Evolutionary conservation across 2,329 filamentous ascomycete species (phyloP).

Genomic region (Fusarium gaditjirri): DNA sequence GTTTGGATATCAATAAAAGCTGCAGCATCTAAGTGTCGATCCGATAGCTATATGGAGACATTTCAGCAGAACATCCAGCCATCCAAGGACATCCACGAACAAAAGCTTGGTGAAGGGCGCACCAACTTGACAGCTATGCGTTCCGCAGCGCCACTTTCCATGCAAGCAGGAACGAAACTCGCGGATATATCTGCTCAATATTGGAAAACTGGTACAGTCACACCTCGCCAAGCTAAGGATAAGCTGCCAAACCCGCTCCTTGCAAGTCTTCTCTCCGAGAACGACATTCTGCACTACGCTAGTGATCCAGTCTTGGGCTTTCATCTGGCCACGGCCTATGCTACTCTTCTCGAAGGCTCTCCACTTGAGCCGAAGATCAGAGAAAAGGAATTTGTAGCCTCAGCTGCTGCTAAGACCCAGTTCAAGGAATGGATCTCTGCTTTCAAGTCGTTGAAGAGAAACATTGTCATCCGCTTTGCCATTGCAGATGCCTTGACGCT

Average conservation of each 20-base stretch:
- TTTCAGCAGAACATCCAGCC: constrained; percentile 34
- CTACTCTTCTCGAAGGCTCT: constrained; percentile 51
- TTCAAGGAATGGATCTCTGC: constrained; percentile 59
- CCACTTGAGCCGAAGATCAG: constrained; percentile 48
- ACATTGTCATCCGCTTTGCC: constrained; percentile 57
- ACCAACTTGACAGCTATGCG: constrained; percentile 47
- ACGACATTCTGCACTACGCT: constrained; percentile 57
- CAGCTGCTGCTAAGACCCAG: constrained; percentile 54
- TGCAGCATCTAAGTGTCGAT: constrained; percentile 28
- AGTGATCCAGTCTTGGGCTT: constrained; percentile 65
- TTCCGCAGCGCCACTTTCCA: constrained; percentile 52
- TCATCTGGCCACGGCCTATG: constrained; percentile 63
- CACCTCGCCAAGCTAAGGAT: constrained; percentile 21
- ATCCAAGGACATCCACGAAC: constrained; percentile 27
- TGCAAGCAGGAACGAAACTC: constrained; percentile 41
- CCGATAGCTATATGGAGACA: constrained; percentile 6
- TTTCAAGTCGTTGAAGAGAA: constrained; percentile 48
- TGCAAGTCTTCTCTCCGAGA: constrained; percentile 47
- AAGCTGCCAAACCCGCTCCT: constrained; percentile 59
- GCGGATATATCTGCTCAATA: constrained; percentile 44
- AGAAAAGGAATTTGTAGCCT: constrained; percentile 36
- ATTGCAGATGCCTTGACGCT: constrained; percentile 62
- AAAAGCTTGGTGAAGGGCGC: constrained; percentile 33
- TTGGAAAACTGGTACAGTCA: constrained; percentile 51
- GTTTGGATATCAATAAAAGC: constrained; percentile 51